These are phyloP conservation scores for Aleurites moluccanus DNA, from an alignment of 441 rosid genomes.

Conservation along the genomic window DNA sequence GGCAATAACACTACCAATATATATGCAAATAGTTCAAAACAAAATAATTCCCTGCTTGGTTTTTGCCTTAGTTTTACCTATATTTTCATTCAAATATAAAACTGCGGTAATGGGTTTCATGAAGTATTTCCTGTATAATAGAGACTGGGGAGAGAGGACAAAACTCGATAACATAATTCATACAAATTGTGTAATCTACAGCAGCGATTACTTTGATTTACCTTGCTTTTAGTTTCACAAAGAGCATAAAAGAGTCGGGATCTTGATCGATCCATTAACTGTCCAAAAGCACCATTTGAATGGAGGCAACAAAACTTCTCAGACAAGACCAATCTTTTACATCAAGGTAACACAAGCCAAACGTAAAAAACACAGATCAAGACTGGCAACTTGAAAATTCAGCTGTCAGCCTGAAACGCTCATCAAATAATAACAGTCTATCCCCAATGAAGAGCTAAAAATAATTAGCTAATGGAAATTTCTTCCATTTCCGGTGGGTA, in stretches of 20 bases:
- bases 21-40: too few relatives aligned
- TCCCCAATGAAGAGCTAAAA: neutral
- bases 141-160: too few relatives aligned
- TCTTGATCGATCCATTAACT: neutral
- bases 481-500: neutral
- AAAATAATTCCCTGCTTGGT: too few relatives aligned
- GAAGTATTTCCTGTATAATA: too few relatives aligned
- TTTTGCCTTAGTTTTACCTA: too few relatives aligned
- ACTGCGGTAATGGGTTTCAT: too few relatives aligned
- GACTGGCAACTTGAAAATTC: slow-evolving; percentile 10
- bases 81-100: too few relatives aligned
- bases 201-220: neutral
- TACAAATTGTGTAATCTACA: neutral
- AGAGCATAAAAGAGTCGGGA: neutral
- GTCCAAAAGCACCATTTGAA: neutral
- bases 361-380: neutral
- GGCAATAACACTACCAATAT: too few relatives aligned
- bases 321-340: neutral
- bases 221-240: neutral
- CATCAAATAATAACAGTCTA: slow-evolving; percentile 6
- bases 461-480: neutral
- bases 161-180: neutral
- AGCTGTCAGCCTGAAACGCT: slow-evolving; percentile 8
- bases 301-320: neutral
- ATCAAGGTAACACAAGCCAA: neutral